Evolutionary conservation across 1,139 yeast species (phyloP), one percentile per base, ranked within the genome.

Genomic region (Pneumocystis jirovecii): DNA sequence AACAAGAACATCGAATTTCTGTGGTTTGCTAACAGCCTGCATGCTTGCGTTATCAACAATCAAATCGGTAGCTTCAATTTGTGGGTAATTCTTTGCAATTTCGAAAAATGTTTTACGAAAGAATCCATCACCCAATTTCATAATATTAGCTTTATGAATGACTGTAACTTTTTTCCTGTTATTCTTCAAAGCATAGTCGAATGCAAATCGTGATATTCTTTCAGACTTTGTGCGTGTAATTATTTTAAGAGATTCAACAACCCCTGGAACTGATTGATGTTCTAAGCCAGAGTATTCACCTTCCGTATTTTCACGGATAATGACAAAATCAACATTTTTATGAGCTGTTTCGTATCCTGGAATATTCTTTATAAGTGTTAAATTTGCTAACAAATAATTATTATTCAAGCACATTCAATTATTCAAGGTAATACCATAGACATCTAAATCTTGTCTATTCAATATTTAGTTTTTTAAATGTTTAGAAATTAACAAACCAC

Each of bases 211-310:
- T 72, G 96, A 97, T 73, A 93, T 88, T 81, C 98, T 86, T 83
- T 93, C 98, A 66, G 96, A 87, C 82, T 91, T 91, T 80, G 85
- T 83, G 79, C 90, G 86, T 73, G 97, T 91, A 82, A 91, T 87
- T 77, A 93, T 88, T 82, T 93, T 93, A 74, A 93, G 82, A 61
- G 96, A 89, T 82, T 93, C 97, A 71, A 93, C 97, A 70, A 91
- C 96, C 78, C 97, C 98, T 71, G 96, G 96, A 74, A 89, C 95
- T 64, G 96, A 89, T 79, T 88, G 95, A 80, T 93, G 97, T 82
- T 93, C 98, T 75, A 93, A 83, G 73, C 98, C 98, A 67, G 97
- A 90, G 82, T 90, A 93, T 80, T 93, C 98, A 81, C 97, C 97
- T 81, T 93, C 97, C 65, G 90, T 84, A 83, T 93, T 93, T 80